Evolutionary conservation across 805 yeast species (phyloP), one percentile per base, ranked within the genome.

Genomic region (Cyberlindnera mycetangii): DNA sequence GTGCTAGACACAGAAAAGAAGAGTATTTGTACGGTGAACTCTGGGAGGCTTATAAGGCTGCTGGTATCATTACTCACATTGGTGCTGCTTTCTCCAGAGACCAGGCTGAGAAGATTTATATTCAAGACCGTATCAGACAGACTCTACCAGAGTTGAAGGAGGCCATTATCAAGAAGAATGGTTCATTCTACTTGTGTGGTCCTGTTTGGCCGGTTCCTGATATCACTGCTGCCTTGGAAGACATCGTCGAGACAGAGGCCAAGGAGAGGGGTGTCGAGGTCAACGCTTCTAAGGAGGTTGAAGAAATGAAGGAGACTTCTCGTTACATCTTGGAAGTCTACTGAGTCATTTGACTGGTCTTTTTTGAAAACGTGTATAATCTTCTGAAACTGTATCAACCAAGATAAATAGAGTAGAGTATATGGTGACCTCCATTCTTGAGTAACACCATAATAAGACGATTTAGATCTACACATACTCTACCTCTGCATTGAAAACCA

Each of bases 131-230:
- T 65, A 92, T 92, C 64, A 78, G 89, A 60, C 88, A 89, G 64
- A 77, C 80, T 47, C 69, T 88, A 59, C 75, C 72, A 41, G 83
- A 79, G 35, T 75, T 92, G 66, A 85, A 85, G 38, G 86, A 80
- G 34, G 90, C 96, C 40, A 79, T 92, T 66, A 84, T 82, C 35
- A 69, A 72, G 51, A 76, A 89, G 69, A 71, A 83, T 46, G 98
- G 98, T 46, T 83, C 89, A 20, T 92, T 92, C 78, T 92, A 92
- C 71, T 75, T 92, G 64, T 92, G 98, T 80, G 98, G 98, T 51
- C 98, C 98, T 34, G 92, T 97, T 2, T 92, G 98, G 98, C 98
- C 98, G 27, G 97, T 92, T 60, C 97, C 98, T 10, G 97, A 90
- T 65, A 86, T 92, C 58, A 86, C 96, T 42, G 85, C 83, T 35